These are phyloP conservation scores for Hypholoma fasciculare DNA, from an alignment of 768 basidiomycete species.

Conservation along the genomic window DNA sequence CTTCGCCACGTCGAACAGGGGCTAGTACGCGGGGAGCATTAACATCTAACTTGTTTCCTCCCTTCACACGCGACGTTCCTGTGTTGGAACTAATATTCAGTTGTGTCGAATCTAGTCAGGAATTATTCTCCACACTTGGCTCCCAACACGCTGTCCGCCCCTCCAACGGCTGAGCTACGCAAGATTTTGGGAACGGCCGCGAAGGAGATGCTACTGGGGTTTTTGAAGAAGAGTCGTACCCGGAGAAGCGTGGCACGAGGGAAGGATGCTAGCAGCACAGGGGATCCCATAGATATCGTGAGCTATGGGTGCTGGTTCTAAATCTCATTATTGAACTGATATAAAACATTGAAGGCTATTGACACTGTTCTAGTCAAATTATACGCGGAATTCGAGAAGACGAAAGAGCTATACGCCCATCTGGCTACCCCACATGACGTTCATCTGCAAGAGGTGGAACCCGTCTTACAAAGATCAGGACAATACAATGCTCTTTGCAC, in stretches of 20 bases:
- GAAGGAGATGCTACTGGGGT: slow-evolving; percentile 70
- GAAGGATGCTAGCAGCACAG: slow-evolving; percentile 17
- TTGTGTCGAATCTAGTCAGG: slow-evolving; percentile 85
- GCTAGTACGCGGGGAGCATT: slow-evolving; percentile 20
- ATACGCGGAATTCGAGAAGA: slow-evolving; percentile 61
- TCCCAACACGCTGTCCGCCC: slow-evolving; percentile 65
- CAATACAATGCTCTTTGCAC: slow-evolving; percentile 63
- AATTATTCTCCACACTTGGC: slow-evolving; percentile 89
- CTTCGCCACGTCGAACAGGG: slow-evolving; percentile 17
- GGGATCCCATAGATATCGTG: slow-evolving; percentile 23
- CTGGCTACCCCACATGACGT: slow-evolving; percentile 56
- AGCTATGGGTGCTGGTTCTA: background rate
- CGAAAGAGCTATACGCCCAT: slow-evolving; percentile 59
- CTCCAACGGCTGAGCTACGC: slow-evolving; percentile 68
- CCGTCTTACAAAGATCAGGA: slow-evolving; percentile 46
- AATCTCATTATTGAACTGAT: background rate
- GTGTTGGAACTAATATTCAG: slow-evolving; percentile 75
- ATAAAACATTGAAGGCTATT: slow-evolving; percentile 50
- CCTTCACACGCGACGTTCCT: slow-evolving; percentile 31
- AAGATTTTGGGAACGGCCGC: slow-evolving; percentile 66
- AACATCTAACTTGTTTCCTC: slow-evolving; percentile 19
- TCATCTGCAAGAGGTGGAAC: slow-evolving; percentile 62
- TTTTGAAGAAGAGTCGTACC: slow-evolving; percentile 62
- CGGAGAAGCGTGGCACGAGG: slow-evolving; percentile 39
- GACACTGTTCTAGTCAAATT: slow-evolving; percentile 82